Conservation (phyloP, 176 grass and related monocot species). For the Oryza nivara region DNA sequence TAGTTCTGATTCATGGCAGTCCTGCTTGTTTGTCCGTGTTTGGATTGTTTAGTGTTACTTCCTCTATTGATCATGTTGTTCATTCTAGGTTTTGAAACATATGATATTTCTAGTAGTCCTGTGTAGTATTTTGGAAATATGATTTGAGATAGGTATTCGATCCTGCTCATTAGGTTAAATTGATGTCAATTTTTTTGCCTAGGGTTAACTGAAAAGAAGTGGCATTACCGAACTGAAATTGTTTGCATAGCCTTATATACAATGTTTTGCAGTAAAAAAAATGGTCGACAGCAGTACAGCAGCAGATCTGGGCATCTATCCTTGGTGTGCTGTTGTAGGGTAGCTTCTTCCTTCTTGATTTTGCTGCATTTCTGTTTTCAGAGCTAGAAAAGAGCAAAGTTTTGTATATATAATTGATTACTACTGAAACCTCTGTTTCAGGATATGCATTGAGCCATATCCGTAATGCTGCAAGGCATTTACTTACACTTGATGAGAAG, state of each 20-base stretch:
- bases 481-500: slow-evolving; percentile 61
- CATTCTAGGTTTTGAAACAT: not conserved
- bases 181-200: not conserved
- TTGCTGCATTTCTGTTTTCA: not conserved
- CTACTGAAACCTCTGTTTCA: slow-evolving; percentile 2
- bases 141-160: not conserved
- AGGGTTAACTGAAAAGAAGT: not conserved
- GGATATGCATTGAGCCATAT: slow-evolving; percentile 65
- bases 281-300: too few relatives aligned
- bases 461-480: slow-evolving; percentile 75
- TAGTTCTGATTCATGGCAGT: not conserved
- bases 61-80: not conserved
- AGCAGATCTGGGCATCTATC: not conserved
- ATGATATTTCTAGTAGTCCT: not conserved
- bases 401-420: not conserved
- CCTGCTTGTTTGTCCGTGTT: not conserved
- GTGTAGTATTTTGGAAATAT: not conserved
- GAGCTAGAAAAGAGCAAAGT: not conserved
- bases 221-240: not conserved
- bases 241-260: not conserved
- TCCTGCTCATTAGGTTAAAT: not conserved
- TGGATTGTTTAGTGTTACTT: not conserved
- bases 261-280: not conserved
- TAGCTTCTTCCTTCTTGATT: not conserved
- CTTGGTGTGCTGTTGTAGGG: too few relatives aligned